phyloP scores from a whole-genome alignment of 2,329 filamentous ascomycete species.

The Colletotrichum sp. region DNA sequence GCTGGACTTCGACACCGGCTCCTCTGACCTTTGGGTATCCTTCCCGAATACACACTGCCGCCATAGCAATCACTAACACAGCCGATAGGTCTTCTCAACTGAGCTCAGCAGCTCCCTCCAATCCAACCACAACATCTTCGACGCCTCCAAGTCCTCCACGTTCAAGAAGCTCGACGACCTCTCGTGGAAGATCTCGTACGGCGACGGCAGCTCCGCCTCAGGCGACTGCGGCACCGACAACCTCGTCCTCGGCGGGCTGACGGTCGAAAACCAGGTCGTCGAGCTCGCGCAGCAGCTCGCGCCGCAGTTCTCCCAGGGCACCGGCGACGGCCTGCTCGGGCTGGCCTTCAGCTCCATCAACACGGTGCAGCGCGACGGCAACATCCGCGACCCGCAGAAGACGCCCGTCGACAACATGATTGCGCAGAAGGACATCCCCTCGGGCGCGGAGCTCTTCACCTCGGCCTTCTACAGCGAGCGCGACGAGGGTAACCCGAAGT shows the following conservation, averaged over 20 bases:
- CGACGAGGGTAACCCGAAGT: constrained; percentile 59
- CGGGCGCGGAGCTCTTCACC: constrained; percentile 52
- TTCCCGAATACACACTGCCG: constrained; percentile 46
- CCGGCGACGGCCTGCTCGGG: constrained; percentile 70
- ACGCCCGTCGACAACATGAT: constrained; percentile 80
- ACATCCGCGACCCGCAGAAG: constrained; percentile 50
- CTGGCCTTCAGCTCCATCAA: constrained; percentile 71
- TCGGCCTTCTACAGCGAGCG: constrained; percentile 15
- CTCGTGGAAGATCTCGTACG: constrained; percentile 71
- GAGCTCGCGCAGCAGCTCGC: constrained; percentile 68
- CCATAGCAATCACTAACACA: constrained; percentile 31
- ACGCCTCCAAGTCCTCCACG: constrained; percentile 39
- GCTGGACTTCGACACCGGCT: constrained; percentile 77
- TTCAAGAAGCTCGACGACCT: constrained; percentile 43
- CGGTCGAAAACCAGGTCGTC: constrained; percentile 65
- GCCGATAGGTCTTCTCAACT: constrained; percentile 31
- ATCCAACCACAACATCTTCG: constrained; percentile 47
- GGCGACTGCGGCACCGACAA: constrained; percentile 71
- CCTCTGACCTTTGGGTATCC: constrained; percentile 76
- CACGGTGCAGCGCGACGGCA: constrained; percentile 61
- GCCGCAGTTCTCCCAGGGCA: constrained; percentile 61
- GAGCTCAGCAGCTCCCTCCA: constrained; percentile 26
- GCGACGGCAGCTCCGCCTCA: constrained; percentile 66
- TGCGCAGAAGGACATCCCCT: constrained; percentile 72
- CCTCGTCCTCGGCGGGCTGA: constrained; percentile 70